phyloP scores from a whole-genome alignment of 768 basidiomycete species.

The Boletus pseudopeckii region DNA sequence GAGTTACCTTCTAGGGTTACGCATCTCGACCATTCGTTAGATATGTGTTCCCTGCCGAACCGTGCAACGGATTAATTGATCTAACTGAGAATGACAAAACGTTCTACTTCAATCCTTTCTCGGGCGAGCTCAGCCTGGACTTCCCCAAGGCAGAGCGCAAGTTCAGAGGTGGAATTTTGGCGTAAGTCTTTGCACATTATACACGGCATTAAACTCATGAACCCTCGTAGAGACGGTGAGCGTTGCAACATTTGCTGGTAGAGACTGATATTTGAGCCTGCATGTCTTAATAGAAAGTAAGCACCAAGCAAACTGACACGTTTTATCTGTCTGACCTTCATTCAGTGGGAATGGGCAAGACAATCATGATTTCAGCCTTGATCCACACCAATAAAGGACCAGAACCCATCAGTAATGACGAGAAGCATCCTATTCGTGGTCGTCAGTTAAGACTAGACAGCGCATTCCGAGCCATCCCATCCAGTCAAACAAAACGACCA shows the following conservation, averaged over 20 bases:
- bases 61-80: conserved; percentile 61
- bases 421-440: conserved; percentile 34
- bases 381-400: conserved; percentile 72
- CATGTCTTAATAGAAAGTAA: conserved; percentile 44
- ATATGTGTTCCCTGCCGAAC: conserved; percentile 69
- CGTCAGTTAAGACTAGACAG: conserved; percentile 62
- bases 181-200: conserved; percentile 47
- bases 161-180: conserved; percentile 85
- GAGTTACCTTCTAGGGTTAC: background rate
- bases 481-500: conserved; percentile 29
- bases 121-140: conserved; percentile 80
- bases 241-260: background rate
- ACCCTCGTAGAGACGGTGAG: conserved; percentile 35
- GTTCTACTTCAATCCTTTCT: conserved; percentile 91
- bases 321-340: conserved; percentile 4
- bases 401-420: conserved; percentile 35
- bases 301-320: conserved; percentile 17
- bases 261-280: conserved; percentile 7
- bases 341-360: conserved; percentile 94
- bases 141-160: conserved; percentile 80
- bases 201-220: conserved; percentile 3
- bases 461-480: conserved; percentile 51
- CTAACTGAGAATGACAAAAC: conserved; percentile 72
- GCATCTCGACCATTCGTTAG: conserved; percentile 36
- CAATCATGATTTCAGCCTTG: conserved; percentile 88